Percentiles rank a stretch among this genome's conserved stretches.
These are phyloP conservation scores for Cladobotryum protrusum DNA, from an alignment of 2,329 filamentous ascomycete species.

Conservation along the genomic window DNA sequence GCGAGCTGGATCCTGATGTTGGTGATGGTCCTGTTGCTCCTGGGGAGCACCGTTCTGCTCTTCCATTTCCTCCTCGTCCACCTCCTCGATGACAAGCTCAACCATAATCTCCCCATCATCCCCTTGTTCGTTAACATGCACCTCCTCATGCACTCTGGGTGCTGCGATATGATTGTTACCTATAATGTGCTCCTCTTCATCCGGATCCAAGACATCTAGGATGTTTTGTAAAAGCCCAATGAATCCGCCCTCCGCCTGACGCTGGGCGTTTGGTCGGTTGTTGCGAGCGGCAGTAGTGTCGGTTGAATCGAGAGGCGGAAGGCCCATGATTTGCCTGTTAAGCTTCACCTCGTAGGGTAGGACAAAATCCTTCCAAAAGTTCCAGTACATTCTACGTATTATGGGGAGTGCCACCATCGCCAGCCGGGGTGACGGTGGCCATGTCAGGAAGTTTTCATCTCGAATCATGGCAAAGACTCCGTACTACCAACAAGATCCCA, in stretches of 20 bases:
- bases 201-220: slow-evolving; percentile 30
- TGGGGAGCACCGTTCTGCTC: slow-evolving; percentile 9
- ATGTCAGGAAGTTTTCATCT: slow-evolving; percentile 39
- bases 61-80: slow-evolving; percentile 12
- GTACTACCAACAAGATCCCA: slow-evolving; percentile 32
- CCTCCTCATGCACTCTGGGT: background rate
- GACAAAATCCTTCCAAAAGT: slow-evolving; percentile 41
- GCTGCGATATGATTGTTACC: slow-evolving; percentile 2
- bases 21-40: slow-evolving; percentile 1
- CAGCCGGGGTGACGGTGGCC: slow-evolving; percentile 49
- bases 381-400: slow-evolving; percentile 38
- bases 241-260: slow-evolving; percentile 26
- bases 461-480: slow-evolving; percentile 40
- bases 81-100: slow-evolving; percentile 28
- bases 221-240: slow-evolving; percentile 31
- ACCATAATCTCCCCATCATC: slow-evolving; percentile 24
- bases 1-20: background rate
- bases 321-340: slow-evolving; percentile 40
- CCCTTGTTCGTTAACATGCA: slow-evolving; percentile 6
- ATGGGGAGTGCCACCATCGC: slow-evolving; percentile 46
- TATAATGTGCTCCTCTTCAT: slow-evolving; percentile 21
- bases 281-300: slow-evolving; percentile 18
- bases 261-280: slow-evolving; percentile 13
- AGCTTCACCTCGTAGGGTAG: slow-evolving; percentile 42
- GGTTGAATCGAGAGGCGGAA: slow-evolving; percentile 25